Evolutionary conservation across 139 green algal species (phyloP), one percentile per base, ranked within the genome.

Genomic region (Asterochloris sp.): DNA sequence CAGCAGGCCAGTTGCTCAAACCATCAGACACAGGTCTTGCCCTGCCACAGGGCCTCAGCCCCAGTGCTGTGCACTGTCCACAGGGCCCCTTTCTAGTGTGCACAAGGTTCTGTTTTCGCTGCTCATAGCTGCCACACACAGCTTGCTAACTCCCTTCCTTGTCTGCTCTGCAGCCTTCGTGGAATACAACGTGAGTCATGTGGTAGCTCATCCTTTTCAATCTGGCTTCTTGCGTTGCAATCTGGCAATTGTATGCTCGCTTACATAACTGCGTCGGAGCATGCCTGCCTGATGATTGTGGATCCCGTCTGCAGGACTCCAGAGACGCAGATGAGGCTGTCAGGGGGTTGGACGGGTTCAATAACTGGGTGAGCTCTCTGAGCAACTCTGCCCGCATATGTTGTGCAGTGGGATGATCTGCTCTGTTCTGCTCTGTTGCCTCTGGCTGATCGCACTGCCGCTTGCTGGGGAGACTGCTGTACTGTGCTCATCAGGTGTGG

Each of bases 321-420:
- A 85, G 91, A 11, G 91, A 94, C 76, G 89, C 91, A 14, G 85
- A 94, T 62, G 91, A 93, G 71, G 91, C 91, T 26, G 81, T 89
- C 73, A 66, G 83, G 4, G 82, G 75, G 19, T 68, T 91, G 74
- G 89, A 93, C 78, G 88, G 87, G 26, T 78, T 78, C 75, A 60
- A 74, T 17, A 76, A 68, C 69, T 86, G 83, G 83, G 83, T 86
- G 28, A 69, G 80, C 12, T 54, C 17, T 54, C 38, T 54, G 38
- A 10, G 38, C 38, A 54, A 54, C 38, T 54, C 38, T 54, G 38
- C 4, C 38, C 38, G 38, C 38, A 2, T 54, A 54, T 54, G 4
- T 54, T 6, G 38, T 54, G 38, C 38, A 54, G 38, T 54, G 38
- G 38, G 38, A 54, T 54, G 38, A 6, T 54, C 38, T 54, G 38